Evolutionary conservation across 2,329 filamentous ascomycete genomes (phyloP), one percentile per base, ranked within the genome.

Genomic region (Helminthosporium solani): DNA sequence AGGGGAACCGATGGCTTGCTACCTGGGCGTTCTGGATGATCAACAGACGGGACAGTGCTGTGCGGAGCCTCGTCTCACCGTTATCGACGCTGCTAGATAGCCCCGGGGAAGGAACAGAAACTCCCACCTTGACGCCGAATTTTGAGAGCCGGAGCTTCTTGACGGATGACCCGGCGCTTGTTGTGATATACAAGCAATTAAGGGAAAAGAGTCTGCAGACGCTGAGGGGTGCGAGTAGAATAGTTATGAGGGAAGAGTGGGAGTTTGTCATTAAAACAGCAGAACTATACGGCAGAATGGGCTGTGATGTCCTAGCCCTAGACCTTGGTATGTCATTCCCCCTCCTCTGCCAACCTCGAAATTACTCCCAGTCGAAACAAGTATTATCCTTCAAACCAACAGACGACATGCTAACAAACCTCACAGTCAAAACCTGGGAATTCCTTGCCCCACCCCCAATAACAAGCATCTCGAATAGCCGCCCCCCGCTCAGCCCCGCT

Each of bases 1-100:
- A 92, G 53, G 90, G 90, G 2, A 92, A 99, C 63, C 81, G 92
- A 46, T 99, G 94, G 92, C 81, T 96, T 47, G 88, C 91, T 9
- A 94, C 88, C 0, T 99, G 94, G 94, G 88, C 89, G 2, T 96
- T 96, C 65, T 95, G 90, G 86, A 88, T 96, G 79, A 78, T 97
- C 4, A 84, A 84, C 30, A 81, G 87, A 52, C 83, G 85, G 49
- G 88, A 95, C 56, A 87, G 90, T 77, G 88, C 92, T 5, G 90
- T 96, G 6, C 83, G 88, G 42, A 84, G 87, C 6, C 75, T 99
- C 3, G 86, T 95, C 57, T 88, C 86, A 1, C 90, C 91, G 0
- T 81, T 96, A 1, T 85, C 87, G 52, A 83, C 82, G 0, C 78
- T 96, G 1, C 73, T 94, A 7, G 23, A 25, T 5, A 25, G 23